Evolutionary conservation across 1,284 basidiomycete genomes (phyloP).

Genomic region (Afroboletus lepidellus): DNA sequence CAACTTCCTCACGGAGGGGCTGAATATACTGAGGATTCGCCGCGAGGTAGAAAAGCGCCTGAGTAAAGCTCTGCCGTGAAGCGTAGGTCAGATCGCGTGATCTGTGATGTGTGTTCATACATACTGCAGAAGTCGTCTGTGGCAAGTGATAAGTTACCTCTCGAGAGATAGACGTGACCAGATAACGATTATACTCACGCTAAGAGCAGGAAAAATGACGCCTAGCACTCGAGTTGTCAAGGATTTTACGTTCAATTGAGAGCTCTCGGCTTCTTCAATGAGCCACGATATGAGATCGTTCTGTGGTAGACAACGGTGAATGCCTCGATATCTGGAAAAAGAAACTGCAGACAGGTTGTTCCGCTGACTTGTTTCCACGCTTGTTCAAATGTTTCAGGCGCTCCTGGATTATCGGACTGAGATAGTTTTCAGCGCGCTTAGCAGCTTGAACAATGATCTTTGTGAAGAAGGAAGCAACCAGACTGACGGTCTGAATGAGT

Average conservation of each 20-base stretch:
- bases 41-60: constrained; percentile 3
- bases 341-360: neutral
- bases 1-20: too few species aligned
- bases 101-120: too few species aligned
- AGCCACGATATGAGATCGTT: constrained; percentile 47
- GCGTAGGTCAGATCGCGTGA: too few species aligned
- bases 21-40: too few species aligned
- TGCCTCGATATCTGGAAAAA: neutral
- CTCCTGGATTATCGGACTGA: constrained; percentile 40
- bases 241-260: constrained; percentile 27
- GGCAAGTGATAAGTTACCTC: too few species aligned
- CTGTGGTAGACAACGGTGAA: constrained; percentile 19
- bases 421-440: constrained; percentile 22
- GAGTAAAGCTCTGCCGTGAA: too few species aligned
- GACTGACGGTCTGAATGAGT: neutral
- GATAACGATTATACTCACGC: constrained; percentile 25
- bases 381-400: constrained; percentile 33
- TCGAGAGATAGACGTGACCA: too few species aligned
- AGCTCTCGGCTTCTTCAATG: constrained; percentile 38
- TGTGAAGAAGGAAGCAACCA: constrained; percentile 1
- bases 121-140: too few species aligned
- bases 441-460: neutral
- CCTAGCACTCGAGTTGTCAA: constrained; percentile 35
- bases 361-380: constrained; percentile 24
- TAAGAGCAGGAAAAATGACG: constrained; percentile 42